These are phyloP conservation scores for Dendrobium chrysotoxum DNA, from an alignment of 106 monocot species.

Conservation along the genomic window DNA sequence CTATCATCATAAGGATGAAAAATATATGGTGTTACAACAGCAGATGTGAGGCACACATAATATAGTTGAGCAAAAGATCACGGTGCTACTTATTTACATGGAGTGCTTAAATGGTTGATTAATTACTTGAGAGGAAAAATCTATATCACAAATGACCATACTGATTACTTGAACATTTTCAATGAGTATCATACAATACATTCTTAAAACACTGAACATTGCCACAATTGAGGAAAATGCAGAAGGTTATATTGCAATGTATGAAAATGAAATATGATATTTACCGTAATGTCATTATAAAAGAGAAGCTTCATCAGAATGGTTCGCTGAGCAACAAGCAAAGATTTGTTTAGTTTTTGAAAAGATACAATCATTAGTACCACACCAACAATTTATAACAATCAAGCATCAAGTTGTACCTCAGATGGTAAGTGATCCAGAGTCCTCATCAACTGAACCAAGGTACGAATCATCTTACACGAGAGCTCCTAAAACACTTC, in stretches of 20 bases:
- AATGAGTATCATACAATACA: neutral
- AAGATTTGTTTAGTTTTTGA: conserved; percentile 1
- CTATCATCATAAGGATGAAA: neutral
- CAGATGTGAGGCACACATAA: neutral
- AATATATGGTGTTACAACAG: neutral
- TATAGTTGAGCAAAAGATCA: neutral
- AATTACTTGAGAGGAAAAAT: neutral
- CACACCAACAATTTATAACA: neutral
- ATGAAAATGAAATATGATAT: neutral
- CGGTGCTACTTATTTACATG: neutral
- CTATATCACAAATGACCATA: neutral
- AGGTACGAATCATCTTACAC: conserved; percentile 93
- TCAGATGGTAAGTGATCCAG: conserved; percentile 89
- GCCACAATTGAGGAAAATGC: neutral
- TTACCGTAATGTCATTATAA: conserved; percentile 92
- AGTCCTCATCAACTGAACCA: conserved; percentile 94
- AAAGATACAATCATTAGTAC: neutral
- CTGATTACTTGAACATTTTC: neutral
- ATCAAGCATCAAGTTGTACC: conserved; percentile 24
- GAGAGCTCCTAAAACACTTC: conserved; percentile 73
- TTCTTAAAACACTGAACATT: neutral
- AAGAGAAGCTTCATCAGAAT: conserved; percentile 96
- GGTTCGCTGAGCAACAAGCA: conserved; percentile 54
- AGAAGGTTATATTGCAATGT: neutral
- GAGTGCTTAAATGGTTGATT: neutral